A percentile compares a stretch with the other conserved stretches of the same genome.
phyloP scores from a whole-genome alignment of 345 rosid species.

The Eucalyptus cladocalyx region DNA sequence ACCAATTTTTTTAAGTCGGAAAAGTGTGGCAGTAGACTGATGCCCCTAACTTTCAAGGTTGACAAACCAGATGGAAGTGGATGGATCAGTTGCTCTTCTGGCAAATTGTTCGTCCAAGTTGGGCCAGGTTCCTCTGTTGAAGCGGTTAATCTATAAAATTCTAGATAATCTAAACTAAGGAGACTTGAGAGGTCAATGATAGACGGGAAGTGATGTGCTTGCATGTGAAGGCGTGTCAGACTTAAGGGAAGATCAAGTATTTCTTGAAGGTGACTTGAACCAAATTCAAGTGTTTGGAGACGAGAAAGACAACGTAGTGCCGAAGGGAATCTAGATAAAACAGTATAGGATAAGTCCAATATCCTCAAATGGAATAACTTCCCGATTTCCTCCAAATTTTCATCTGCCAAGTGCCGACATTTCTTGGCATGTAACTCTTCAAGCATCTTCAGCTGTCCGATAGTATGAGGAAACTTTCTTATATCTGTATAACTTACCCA shows the following conservation, averaged over 20 bases:
- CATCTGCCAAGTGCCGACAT: accelerated
- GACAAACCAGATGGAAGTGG: not conserved
- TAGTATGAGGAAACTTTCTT: not conserved
- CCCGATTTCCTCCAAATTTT: not conserved
- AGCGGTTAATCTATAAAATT: not conserved
- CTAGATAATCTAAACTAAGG: too few relatives aligned
- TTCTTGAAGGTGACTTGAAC: not conserved
- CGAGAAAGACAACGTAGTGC: accelerated
- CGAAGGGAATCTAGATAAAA: not conserved
- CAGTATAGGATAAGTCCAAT: not conserved
- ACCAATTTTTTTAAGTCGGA: accelerated
- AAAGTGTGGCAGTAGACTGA: not conserved
- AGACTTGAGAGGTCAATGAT: not conserved
- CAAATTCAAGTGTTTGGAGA: not conserved
- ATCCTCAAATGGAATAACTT: not conserved
- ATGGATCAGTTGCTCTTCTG: not conserved
- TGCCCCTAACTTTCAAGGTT: not conserved
- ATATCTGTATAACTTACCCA: not conserved
- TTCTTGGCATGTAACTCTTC: not conserved
- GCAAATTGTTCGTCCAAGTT: not conserved
- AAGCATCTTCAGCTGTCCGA: not conserved
- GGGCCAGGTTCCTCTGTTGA: not conserved
- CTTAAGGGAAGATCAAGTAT: not conserved
- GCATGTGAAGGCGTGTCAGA: not conserved
- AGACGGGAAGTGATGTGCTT: not conserved